phyloP scores from a whole-genome alignment of 2,329 filamentous ascomycete genomes.

The Trichoderma sp. region DNA sequence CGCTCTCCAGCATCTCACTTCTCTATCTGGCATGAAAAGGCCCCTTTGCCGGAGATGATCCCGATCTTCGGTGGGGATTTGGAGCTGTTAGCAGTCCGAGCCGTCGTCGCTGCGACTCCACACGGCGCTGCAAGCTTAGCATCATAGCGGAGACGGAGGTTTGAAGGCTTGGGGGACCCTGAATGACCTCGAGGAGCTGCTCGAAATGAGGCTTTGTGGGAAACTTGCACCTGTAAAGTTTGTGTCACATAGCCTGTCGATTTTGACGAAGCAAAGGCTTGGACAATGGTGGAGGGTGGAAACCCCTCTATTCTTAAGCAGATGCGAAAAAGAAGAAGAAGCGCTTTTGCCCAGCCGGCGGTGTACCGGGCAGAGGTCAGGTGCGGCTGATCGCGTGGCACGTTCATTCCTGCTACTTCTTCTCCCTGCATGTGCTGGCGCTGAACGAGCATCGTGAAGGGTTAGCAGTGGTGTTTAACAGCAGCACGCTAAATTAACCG shows the following conservation, averaged over 20 bases:
- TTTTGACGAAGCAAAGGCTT: not conserved
- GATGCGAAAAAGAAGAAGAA: not conserved
- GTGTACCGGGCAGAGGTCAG: conserved; percentile 14
- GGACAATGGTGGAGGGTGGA: not conserved
- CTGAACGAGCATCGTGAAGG: conserved; percentile 5
- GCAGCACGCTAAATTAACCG: not conserved
- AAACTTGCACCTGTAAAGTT: not conserved
- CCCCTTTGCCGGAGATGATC: conserved; percentile 8
- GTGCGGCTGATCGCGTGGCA: conserved; percentile 15
- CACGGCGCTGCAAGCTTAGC: conserved; percentile 24
- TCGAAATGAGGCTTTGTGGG: not conserved
- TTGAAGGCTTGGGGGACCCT: not conserved
- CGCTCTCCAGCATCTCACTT: not conserved
- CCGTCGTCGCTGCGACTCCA: conserved; percentile 10
- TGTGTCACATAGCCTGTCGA: not conserved
- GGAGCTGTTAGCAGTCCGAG: not conserved
- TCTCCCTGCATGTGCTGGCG: conserved; percentile 7
- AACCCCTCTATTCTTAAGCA: not conserved
- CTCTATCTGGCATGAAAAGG: not conserved
- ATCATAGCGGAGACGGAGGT: conserved; percentile 25
- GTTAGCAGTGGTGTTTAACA: not conserved
- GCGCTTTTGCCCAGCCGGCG: not conserved
- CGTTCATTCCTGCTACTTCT: not conserved
- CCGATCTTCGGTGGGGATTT: conserved; percentile 21
- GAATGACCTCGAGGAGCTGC: not conserved